A percentile compares a stretch with the other conserved stretches of the same genome.
These are phyloP conservation scores for Fusarium chlamydosporum DNA, from an alignment of 2,329 filamentous ascomycete species.

Conservation along the genomic window DNA sequence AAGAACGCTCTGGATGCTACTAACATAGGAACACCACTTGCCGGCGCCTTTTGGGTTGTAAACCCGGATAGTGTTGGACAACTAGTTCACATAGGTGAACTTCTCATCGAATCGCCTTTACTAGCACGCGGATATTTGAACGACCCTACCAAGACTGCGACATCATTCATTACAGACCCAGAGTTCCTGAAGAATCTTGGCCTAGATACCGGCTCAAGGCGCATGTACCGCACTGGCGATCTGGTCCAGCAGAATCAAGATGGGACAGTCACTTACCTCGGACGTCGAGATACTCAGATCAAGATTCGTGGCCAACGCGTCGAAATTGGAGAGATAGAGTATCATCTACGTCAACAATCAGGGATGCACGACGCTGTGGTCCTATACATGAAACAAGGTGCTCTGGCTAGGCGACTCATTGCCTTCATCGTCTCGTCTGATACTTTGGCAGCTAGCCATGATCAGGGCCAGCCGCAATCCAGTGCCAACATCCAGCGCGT, in stretches of 20 bases:
- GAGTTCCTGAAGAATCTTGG: not conserved
- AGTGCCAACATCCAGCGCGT: conserved; percentile 3
- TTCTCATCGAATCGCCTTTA: conserved; percentile 5
- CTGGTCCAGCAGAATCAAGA: not conserved
- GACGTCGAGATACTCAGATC: conserved; percentile 2
- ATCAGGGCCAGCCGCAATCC: not conserved
- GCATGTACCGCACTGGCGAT: conserved; percentile 10
- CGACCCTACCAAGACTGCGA: conserved; percentile 3
- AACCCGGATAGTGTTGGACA: not conserved
- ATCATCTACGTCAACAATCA: not conserved
- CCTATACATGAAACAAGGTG: conserved; percentile 2
- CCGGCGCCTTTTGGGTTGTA: not conserved
- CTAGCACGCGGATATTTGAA: conserved; percentile 7
- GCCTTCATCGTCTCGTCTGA: not conserved
- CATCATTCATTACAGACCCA: not conserved
- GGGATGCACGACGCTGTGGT: conserved; percentile 3
- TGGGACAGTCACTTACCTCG: conserved; percentile 1
- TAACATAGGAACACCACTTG: conserved; percentile 2
- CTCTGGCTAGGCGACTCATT: not conserved
- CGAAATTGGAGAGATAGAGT: conserved; percentile 5
- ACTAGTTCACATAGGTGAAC: conserved; percentile 1
- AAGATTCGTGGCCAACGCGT: conserved; percentile 13
- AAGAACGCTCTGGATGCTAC: conserved; percentile 8
- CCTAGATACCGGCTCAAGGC: not conserved
- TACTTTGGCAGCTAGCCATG: not conserved